Conservation (phyloP, 202 grass and related monocot species). For the Carex sylvatica region DNA sequence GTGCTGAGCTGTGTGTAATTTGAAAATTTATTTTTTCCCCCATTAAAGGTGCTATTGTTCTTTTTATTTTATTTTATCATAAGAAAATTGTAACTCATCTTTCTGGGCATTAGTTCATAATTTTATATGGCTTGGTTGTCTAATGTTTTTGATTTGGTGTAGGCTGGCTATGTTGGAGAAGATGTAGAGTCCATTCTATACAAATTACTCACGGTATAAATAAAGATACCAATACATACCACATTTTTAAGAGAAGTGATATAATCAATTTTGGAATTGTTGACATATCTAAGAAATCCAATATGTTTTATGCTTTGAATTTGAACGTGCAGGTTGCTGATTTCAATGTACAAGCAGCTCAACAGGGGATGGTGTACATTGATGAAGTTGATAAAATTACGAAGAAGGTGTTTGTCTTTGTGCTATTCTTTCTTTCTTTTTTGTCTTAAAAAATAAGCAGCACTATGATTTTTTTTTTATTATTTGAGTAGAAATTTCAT, state of each 20-base stretch:
- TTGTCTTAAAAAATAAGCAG: background rate
- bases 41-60: background rate
- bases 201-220: conserved; percentile 82
- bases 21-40: background rate
- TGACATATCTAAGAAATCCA: background rate
- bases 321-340: conserved; percentile 71
- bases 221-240: conserved; percentile 1
- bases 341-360: conserved; percentile 99
- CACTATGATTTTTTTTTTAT: background rate
- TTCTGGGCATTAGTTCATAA: background rate
- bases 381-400: conserved; percentile 99
- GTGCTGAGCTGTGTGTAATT: conserved; percentile 32
- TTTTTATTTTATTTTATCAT: background rate
- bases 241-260: conserved; percentile 3
- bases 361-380: conserved; percentile 99
- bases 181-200: conserved; percentile 99
- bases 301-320: conserved; percentile 13
- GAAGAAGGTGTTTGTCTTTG: conserved; percentile 59
- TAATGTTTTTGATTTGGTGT: conserved; percentile 37
- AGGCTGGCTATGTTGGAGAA: conserved; percentile 99
- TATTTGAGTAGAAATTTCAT: background rate
- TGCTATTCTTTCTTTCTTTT: background rate
- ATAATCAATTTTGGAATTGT: background rate
- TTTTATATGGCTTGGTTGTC: background rate
- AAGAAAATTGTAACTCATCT: conserved; percentile 1